These are phyloP conservation scores for Tolypocladium sp. DNA, from an alignment of 2,329 filamentous ascomycete species.

Conservation along the genomic window DNA sequence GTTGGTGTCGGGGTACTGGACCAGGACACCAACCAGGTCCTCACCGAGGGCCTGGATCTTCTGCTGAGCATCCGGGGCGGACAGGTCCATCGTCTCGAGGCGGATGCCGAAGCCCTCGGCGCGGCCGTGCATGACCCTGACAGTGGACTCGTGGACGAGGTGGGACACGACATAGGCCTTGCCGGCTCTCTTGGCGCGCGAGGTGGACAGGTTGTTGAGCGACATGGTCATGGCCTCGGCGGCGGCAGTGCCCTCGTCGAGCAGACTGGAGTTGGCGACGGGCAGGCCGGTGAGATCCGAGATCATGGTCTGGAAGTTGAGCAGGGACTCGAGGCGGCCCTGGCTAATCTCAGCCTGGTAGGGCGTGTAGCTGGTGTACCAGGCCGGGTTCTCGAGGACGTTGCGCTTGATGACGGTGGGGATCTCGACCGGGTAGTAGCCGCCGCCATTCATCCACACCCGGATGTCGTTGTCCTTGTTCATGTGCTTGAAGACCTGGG, in stretches of 20 bases:
- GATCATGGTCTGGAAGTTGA: constrained; percentile 94
- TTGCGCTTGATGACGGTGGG: constrained; percentile 90
- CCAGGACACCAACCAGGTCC: constrained; percentile 78
- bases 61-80: constrained; percentile 50
- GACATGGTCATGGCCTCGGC: constrained; percentile 95
- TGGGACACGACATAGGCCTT: constrained; percentile 82
- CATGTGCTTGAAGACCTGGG: constrained; percentile 27
- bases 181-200: constrained; percentile 62
- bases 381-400: constrained; percentile 83
- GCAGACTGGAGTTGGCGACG: constrained; percentile 81
- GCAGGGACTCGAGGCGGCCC: constrained; percentile 78
- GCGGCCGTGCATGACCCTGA: constrained; percentile 73
- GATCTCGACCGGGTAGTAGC: constrained; percentile 80
- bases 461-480: constrained; percentile 24
- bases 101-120: constrained; percentile 87
- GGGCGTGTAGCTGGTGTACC: constrained; percentile 97
- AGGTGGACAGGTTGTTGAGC: constrained; percentile 61
- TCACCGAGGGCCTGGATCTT: constrained; percentile 66
- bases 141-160: constrained; percentile 75
- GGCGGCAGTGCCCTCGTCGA: constrained; percentile 87
- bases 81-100: constrained; percentile 63
- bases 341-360: constrained; percentile 98
- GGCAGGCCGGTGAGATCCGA: constrained; percentile 78
- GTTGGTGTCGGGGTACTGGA: constrained; percentile 90
- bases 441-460: constrained; percentile 72